Percentiles rank a stretch among this genome's conserved stretches.
These are phyloP conservation scores for Talaromyces verruculosus DNA, from an alignment of 2,329 filamentous ascomycete genomes.

Conservation along the genomic window DNA sequence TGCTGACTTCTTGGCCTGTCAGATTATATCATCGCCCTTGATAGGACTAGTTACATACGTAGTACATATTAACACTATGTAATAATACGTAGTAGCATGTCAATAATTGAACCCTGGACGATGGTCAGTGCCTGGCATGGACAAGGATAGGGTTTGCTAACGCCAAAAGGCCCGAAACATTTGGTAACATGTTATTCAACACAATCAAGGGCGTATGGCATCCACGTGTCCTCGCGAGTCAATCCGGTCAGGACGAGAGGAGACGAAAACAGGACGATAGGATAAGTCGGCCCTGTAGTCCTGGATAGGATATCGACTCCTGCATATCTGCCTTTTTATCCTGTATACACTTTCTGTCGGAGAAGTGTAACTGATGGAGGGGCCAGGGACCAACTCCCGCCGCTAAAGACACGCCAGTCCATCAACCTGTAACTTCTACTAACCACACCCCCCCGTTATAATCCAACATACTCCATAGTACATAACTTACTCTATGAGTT, in stretches of 20 bases:
- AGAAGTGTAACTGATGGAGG: neutral
- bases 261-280: neutral
- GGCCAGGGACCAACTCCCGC: neutral
- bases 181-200: too few species aligned
- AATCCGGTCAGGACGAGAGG: neutral
- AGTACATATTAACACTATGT: neutral
- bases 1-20: slow-evolving; percentile 4
- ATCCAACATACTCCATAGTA: slow-evolving; percentile 8
- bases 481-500: neutral
- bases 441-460: neutral
- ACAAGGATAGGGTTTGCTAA: slow-evolving; percentile 8
- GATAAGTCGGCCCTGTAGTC: neutral
- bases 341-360: neutral
- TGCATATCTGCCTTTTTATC: neutral
- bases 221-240: slow-evolving; percentile 14
- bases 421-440: slow-evolving; percentile 3
- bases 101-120: neutral
- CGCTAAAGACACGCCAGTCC: neutral
- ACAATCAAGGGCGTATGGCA: slow-evolving; percentile 12
- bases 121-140: slow-evolving; percentile 5
- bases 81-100: neutral
- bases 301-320: neutral
- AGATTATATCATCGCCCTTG: slow-evolving; percentile 8
- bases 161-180: neutral
- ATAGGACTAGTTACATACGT: neutral